Percentiles rank a stretch among this genome's conserved stretches.
Evolutionary conservation across 805 yeast genomes (phyloP).

Genomic region (Wickerhamiella spandovensis): DNA sequence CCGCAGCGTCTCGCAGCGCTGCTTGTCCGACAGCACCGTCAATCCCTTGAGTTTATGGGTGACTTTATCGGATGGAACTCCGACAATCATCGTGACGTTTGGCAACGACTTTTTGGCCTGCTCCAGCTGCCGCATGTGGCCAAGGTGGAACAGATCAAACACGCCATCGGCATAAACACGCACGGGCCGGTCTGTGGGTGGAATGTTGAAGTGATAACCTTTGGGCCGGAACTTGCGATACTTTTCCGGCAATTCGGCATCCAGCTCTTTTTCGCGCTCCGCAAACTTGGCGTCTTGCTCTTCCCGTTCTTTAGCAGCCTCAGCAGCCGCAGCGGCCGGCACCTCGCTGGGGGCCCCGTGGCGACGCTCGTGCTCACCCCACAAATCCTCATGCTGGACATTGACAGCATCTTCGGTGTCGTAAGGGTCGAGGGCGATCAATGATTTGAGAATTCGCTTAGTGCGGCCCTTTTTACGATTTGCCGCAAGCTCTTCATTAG

Average conservation of each 20-base stretch:
- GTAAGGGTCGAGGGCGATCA: conserved; percentile 17
- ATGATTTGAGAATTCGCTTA: conserved; percentile 11
- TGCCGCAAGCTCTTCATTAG: neutral
- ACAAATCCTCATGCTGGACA: conserved; percentile 14
- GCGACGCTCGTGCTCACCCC: conserved; percentile 8
- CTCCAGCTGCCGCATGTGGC: conserved; percentile 95
- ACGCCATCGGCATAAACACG: conserved; percentile 98
- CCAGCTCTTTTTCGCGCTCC: conserved; percentile 45
- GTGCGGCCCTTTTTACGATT: conserved; percentile 6
- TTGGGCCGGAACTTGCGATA: conserved; percentile 64
- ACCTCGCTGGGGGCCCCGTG: neutral
- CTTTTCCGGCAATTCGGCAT: conserved; percentile 52
- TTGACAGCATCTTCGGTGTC: conserved; percentile 15
- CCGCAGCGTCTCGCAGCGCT: conserved; percentile 76
- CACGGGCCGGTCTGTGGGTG: conserved; percentile 75
- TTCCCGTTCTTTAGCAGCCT: conserved; percentile 11
- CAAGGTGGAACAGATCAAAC: conserved; percentile 89
- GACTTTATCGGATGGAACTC: conserved; percentile 79
- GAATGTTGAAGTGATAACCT: conserved; percentile 67
- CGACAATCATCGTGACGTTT: conserved; percentile 75
- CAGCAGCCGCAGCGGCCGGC: conserved; percentile 1
- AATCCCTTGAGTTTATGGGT: conserved; percentile 89
- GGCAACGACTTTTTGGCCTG: conserved; percentile 90
- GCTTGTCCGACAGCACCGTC: conserved; percentile 79
- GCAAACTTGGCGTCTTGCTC: conserved; percentile 22